Base-by-base conservation (phyloP, 106 monocot genomes). In the Triglochin maritima region DNA sequence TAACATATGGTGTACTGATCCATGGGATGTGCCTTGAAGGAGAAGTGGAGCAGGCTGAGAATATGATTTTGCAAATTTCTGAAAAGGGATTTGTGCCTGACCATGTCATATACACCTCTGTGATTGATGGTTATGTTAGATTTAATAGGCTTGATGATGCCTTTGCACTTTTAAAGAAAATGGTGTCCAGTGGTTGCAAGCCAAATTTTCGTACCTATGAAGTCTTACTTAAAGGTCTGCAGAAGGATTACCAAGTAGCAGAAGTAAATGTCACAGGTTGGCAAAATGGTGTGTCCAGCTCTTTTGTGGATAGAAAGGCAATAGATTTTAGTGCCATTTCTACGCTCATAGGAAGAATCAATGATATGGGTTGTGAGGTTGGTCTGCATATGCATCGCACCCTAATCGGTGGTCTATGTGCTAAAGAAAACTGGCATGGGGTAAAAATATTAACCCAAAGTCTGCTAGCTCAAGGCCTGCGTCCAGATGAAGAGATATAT, bases 11-110 rank as follows among this genome's bases (percentile, higher is more conserved):
- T 80, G 78, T 73, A 85, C 82, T 94, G 62, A 76, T 94, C 49
- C 64, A 82, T 69, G 84, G 89, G 41, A 71, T 94, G 29, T 87
- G 84, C 60, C 84, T 77, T 70, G 82, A 87, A 69, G 89, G 89
- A 13, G 85, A 67, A 56, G 50, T 69, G 44, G 78, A 79, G 69
- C 79, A 89, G 50, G 86, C 89, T 51, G 89, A 86, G 78, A 71
- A 80, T 43, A 46, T 94, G 55, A 63, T 89, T 49, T 50, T 0
- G 7, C 64, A 77, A 71, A 63, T 89, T 63, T 61, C 75, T 64
- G 71, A 67, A 62, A 76, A 79, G 16, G 82, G 89, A 41, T 59
- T 94, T 42, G 54, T 47, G 49, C 80, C 82, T 41, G 89, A 94
- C 70, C 60, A 76, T 55, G 76, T 94, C 41, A 77, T 74, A 17